These are phyloP conservation scores for Cytospora mali DNA, from an alignment of 2,329 filamentous ascomycete species.

Conservation along the genomic window DNA sequence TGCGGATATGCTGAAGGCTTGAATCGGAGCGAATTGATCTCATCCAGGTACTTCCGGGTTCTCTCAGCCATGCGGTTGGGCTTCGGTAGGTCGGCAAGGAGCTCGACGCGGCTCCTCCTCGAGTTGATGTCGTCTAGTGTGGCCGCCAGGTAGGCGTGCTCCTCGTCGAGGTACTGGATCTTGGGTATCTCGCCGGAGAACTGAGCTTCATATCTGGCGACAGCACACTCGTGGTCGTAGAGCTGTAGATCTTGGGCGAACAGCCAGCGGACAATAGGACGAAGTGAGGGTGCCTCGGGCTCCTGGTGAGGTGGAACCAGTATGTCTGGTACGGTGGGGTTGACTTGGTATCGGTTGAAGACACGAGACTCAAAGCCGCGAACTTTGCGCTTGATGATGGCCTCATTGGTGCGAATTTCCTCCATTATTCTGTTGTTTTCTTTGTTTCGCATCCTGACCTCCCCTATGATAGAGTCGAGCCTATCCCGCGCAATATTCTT, in stretches of 20 bases:
- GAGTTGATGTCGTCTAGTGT: not conserved
- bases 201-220: not conserved
- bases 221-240: slow-evolving; percentile 10
- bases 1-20: not conserved
- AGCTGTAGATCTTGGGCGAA: not conserved
- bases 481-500: not conserved
- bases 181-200: not conserved
- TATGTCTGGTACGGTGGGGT: slow-evolving; percentile 1
- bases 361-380: not conserved
- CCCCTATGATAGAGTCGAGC: not conserved
- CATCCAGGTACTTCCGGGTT: not conserved
- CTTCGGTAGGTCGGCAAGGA: not conserved
- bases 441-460: slow-evolving; percentile 13
- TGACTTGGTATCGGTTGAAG: not conserved
- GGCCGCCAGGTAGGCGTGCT: not conserved
- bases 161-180: not conserved
- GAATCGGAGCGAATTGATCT: not conserved
- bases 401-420: slow-evolving; percentile 9
- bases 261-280: slow-evolving; percentile 7
- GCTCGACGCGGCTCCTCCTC: not conserved
- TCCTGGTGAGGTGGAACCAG: not conserved
- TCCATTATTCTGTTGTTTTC: slow-evolving; percentile 5
- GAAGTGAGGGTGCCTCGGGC: slow-evolving; percentile 4
- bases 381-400: slow-evolving; percentile 2
- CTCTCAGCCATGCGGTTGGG: not conserved